Evolutionary conservation across 2,329 filamentous ascomycete genomes (phyloP).

Genomic region (Dactylellina parvicollis): DNA sequence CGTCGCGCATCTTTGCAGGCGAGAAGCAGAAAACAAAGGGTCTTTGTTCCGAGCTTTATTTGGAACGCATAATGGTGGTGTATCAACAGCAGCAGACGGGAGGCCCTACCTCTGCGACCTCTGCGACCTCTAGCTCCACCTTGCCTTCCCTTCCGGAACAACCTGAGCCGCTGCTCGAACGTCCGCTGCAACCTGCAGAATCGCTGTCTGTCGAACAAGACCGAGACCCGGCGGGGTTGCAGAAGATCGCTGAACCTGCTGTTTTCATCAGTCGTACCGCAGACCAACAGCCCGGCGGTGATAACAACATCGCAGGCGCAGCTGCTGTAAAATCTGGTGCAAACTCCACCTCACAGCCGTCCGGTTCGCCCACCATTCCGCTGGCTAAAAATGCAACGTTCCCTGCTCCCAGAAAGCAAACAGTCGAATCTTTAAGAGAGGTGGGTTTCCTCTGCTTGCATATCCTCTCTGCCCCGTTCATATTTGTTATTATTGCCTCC

Average conservation of each 20-base stretch:
- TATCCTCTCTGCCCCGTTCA: neutral
- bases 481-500: neutral
- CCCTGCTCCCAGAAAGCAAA: slow-evolving; percentile 32
- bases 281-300: neutral
- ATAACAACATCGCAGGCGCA: neutral
- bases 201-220: neutral
- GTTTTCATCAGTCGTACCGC: neutral
- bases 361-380: neutral
- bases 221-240: neutral
- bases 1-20: slow-evolving; percentile 16
- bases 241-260: neutral
- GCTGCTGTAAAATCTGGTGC: neutral
- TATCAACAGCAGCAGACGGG: neutral
- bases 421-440: slow-evolving; percentile 44
- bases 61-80: neutral
- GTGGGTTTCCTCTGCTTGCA: slow-evolving; percentile 15
- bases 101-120: neutral
- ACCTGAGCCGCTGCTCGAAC: neutral
- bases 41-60: neutral
- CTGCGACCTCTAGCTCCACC: neutral
- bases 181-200: neutral
- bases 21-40: neutral
- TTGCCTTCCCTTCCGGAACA: slow-evolving; percentile 1
- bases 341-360: neutral
- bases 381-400: slow-evolving; percentile 13